These are phyloP conservation scores for Penicillium coffeae DNA, from an alignment of 495 filamentous ascomycete species.

Conservation along the genomic window DNA sequence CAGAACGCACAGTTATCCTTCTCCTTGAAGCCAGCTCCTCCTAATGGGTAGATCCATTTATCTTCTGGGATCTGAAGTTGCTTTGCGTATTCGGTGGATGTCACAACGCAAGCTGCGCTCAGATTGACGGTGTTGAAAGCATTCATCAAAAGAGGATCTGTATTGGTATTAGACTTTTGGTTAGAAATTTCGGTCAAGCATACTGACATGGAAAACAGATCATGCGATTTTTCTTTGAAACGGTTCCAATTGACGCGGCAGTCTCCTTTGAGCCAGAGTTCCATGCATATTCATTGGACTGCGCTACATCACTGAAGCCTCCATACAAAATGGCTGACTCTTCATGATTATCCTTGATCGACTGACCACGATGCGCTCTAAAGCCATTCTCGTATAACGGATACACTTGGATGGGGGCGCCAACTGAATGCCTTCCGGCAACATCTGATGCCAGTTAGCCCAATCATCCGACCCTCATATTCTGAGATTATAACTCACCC, in stretches of 20 bases:
- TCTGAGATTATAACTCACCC: neutral
- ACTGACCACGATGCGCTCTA: conserved; percentile 45
- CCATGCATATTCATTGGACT: conserved; percentile 44
- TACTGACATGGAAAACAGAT: conserved; percentile 49
- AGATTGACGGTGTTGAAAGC: conserved; percentile 59
- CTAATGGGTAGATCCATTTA: conserved; percentile 54
- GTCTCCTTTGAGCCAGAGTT: conserved; percentile 38
- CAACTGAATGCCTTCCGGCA: conserved; percentile 44
- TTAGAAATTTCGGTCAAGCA: neutral
- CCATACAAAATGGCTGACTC: conserved; percentile 50
- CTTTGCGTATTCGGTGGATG: conserved; percentile 43
- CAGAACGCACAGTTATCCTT: conserved; percentile 29
- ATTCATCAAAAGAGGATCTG: conserved; percentile 59
- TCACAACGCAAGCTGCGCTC: conserved; percentile 49
- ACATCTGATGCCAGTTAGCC: conserved; percentile 15
- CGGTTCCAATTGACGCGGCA: conserved; percentile 36
- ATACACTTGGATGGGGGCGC: conserved; percentile 52
- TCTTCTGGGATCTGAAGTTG: conserved; percentile 46
- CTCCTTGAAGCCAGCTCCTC: conserved; percentile 51
- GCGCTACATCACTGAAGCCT: conserved; percentile 44
- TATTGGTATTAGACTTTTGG: neutral
- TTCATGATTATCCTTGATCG: conserved; percentile 41
- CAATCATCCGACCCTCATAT: neutral
- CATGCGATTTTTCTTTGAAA: conserved; percentile 50
- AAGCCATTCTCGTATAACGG: conserved; percentile 53